Evolutionary conservation across 2,329 filamentous ascomycete genomes (phyloP).

Genomic region (Moelleriella libera): DNA sequence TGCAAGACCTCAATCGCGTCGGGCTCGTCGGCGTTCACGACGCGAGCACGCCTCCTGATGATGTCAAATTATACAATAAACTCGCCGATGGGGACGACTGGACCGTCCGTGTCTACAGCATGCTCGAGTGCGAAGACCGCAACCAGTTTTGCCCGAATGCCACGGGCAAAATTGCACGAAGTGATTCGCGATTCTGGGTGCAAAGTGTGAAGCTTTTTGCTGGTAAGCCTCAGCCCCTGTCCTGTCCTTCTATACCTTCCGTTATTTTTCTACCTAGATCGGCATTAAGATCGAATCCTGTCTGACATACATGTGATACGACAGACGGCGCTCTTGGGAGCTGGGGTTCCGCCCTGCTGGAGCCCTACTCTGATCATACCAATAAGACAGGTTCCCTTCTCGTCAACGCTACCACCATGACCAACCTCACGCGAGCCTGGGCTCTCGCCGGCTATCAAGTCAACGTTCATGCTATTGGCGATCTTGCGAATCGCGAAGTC

Average conservation of each 20-base stretch:
- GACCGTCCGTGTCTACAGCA: slow-evolving; percentile 51
- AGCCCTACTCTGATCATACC: slow-evolving; percentile 51
- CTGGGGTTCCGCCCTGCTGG: slow-evolving; percentile 60
- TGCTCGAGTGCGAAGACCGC: slow-evolving; percentile 50
- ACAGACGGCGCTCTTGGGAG: slow-evolving; percentile 54
- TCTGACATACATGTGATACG: not conserved
- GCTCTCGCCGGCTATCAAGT: slow-evolving; percentile 49
- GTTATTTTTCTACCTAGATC: no score
- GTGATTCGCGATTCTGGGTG: slow-evolving; percentile 38
- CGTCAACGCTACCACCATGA: slow-evolving; percentile 47
- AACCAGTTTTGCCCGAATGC: slow-evolving; percentile 46
- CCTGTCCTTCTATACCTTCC: no score
- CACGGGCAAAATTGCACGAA: slow-evolving; percentile 26
- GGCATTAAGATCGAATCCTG: no score
- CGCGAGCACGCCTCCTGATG: slow-evolving; percentile 43
- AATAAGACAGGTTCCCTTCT: slow-evolving; percentile 50
- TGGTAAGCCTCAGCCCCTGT: slow-evolving; percentile 23
- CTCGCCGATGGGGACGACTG: slow-evolving; percentile 35
- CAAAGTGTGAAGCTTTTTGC: slow-evolving; percentile 57
- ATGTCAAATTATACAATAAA: slow-evolving; percentile 38
- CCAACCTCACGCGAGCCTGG: slow-evolving; percentile 41
- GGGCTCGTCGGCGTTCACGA: slow-evolving; percentile 58
- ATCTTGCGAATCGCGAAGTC: slow-evolving; percentile 51
- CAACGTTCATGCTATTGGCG: slow-evolving; percentile 60
- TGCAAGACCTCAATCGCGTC: slow-evolving; percentile 46